Evolutionary conservation across 2,329 filamentous ascomycete genomes (phyloP), one percentile per base, ranked within the genome.

Genomic region (Arthrobotrys conoides): DNA sequence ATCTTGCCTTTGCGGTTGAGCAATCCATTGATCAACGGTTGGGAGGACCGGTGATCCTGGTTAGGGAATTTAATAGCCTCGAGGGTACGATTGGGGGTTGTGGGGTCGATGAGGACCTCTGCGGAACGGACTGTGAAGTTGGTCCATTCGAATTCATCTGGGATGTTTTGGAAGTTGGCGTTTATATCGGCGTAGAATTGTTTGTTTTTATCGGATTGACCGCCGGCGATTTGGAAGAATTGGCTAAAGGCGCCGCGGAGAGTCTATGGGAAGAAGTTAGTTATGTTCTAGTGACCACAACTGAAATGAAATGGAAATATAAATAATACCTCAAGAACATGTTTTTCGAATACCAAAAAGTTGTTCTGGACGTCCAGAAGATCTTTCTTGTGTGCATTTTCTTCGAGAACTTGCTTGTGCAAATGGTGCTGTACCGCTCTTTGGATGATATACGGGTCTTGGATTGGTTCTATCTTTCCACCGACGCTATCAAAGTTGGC

Each of bases 331-430:
- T 68, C 69, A 68, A 99, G 86, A 70, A 98, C 87, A 84, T 98
- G 94, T 0, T 90, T 88, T 85, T 99, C 96, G 82, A 98, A 99
- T 44, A 90, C 88, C 71, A 91, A 87, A 84, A 98, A 97, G 84
- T 93, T 93, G 86, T 92, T 91, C 85, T 99, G 96, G n/a, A 97
- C 92, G 9, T 91, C 89, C 80, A 99, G 88, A 72, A 98, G 88
- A 83, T 99, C 96, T 83, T 97, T 93, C 80, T 91, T 90, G 86
- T 96, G 95, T 87, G 94, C 96, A 88, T 99, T 99, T 87, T 99
- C 96, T 83, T 97, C 93, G 57, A 93, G 87, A 41, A 98, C 89
- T 86, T 99, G 96, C 87, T 92, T 95, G 88, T 93, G 91, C 70
- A 99, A 87, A 51, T 94, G 91, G 86, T 97, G 89, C 80, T 93